phyloP scores from a whole-genome alignment of 1,284 basidiomycete species.

The Ustilago sp. region DNA sequence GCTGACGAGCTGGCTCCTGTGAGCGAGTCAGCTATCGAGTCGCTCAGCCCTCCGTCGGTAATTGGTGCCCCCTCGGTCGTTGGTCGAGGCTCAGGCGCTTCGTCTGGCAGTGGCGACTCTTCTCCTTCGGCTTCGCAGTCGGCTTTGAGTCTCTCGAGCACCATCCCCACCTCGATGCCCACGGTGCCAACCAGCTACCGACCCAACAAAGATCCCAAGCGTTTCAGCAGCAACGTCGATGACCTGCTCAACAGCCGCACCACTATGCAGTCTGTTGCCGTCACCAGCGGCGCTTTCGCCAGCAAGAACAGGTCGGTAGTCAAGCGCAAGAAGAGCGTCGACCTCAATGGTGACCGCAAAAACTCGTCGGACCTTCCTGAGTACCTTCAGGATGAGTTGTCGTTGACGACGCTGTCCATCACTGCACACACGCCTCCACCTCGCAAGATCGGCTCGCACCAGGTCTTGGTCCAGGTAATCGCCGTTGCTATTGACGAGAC shows the following conservation, averaged over 20 bases:
- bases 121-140: slow-evolving; percentile 53
- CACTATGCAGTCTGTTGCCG: slow-evolving; percentile 65
- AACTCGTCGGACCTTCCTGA: slow-evolving; percentile 53
- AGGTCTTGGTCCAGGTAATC: slow-evolving; percentile 70
- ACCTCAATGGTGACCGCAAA: slow-evolving; percentile 30
- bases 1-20: slow-evolving; percentile 25
- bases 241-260: slow-evolving; percentile 61
- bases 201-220: slow-evolving; percentile 56
- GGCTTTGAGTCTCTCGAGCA: slow-evolving; percentile 41
- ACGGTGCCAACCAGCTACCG: slow-evolving; percentile 55
- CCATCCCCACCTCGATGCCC: slow-evolving; percentile 48
- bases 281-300: slow-evolving; percentile 57
- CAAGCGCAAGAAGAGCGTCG: slow-evolving; percentile 39
- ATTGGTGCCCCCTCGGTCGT: slow-evolving; percentile 8
- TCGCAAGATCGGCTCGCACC: slow-evolving; percentile 67
- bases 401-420: slow-evolving; percentile 56
- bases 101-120: slow-evolving; percentile 33
- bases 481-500: slow-evolving; percentile 70
- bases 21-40: slow-evolving; percentile 27
- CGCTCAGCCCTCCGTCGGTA: slow-evolving; percentile 23
- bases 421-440: slow-evolving; percentile 67
- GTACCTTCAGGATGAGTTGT: slow-evolving; percentile 58
- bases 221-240: slow-evolving; percentile 52
- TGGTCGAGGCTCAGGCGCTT: slow-evolving; percentile 17
- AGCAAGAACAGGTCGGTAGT: slow-evolving; percentile 33